Base-by-base conservation (phyloP, 2,329 filamentous ascomycete genomes). In the Talaromyces rugulosus region DNA sequence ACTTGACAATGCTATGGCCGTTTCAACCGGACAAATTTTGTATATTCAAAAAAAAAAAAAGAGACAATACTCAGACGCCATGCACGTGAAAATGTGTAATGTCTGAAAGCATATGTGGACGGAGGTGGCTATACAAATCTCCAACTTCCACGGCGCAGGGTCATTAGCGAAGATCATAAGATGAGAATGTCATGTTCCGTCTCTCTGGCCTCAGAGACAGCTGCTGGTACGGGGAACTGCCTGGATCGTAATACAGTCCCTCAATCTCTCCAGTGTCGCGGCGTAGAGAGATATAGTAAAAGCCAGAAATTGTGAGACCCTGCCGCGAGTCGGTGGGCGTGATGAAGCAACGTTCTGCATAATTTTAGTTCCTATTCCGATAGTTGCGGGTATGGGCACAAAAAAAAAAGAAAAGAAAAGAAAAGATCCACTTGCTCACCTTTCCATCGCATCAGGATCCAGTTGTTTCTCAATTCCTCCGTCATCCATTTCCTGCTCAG, bases 1-100 rank as follows among this genome's bases (percentile, higher is more conserved):
- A 0, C 96, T 96, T 67, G 92, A 96, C 77, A 96, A 91, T 0
- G 95, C 90, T 0, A 96, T 90, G 0, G 91, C 92, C 0, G 92
- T 16, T 40, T 40, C 36, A 36, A n/a, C 36, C 36, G 36, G 36
- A n/a, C 36, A 40, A n/a, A 5, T 40, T 40, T 40, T n/a, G 16
- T 40, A 40, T 40, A 40, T 40, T 40, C 36, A 40, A 7, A 40
- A 40, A 40, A 40, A 40, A 40, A 5, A n/a, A 40, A 6, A 6
- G 36, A 5, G 34, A 5, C 36, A 40, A n/a, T 5, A 40, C 2
- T 40, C 36, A 40, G 23, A 40, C 14, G 14, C 36, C 36, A 40
- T 40, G 36, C 36, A 40, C 36, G 7, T 40, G 36, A 16, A 40
- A 40, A 40, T 34, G 33, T 34, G 4, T 12, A 36, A 40, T 7